A percentile compares a stretch with the other conserved stretches of the same genome.
These are phyloP conservation scores for Phytophthora macrochlamydospora DNA, from an alignment of 352 stramenopile genomes.

Conservation along the genomic window DNA sequence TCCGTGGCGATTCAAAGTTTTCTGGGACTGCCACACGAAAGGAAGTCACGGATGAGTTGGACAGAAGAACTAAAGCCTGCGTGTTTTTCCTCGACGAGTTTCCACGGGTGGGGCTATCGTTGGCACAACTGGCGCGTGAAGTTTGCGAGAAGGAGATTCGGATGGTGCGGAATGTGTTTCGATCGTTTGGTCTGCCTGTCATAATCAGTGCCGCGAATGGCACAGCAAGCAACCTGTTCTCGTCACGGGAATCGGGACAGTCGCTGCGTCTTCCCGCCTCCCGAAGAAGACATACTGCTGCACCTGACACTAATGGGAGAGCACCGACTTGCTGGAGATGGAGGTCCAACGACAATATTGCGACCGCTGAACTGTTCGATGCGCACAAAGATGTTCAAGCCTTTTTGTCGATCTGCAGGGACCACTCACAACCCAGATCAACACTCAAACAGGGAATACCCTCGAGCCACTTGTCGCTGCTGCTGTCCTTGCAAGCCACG, in stretches of 20 bases:
- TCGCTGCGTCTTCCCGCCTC: background rate
- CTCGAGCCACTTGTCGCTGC: slow-evolving; percentile 2
- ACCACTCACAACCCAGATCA: background rate
- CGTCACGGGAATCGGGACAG: background rate
- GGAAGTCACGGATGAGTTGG: background rate
- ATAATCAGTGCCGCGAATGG: slow-evolving; percentile 9
- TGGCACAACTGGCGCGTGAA: background rate
- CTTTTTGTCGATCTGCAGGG: background rate
- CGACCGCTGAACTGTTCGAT: background rate
- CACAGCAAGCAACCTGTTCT: background rate
- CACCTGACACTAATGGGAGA: slow-evolving; percentile 1
- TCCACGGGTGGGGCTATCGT: background rate
- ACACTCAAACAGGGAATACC: background rate
- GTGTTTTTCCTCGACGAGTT: slow-evolving; percentile 12
- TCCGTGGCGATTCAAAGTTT: background rate
- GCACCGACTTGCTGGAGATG: background rate
- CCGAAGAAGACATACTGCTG: slow-evolving; percentile 9
- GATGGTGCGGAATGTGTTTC: slow-evolving; percentile 3
- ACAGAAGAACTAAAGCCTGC: background rate
- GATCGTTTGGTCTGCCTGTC: slow-evolving; percentile 6
- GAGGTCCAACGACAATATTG: background rate
- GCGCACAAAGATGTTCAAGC: background rate
- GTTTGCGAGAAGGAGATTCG: background rate
- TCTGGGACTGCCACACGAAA: background rate
- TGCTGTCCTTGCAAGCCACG: slow-evolving; percentile 6